Evolutionary conservation across 441 rosid species (phyloP).

Genomic region (Populus hybrid): DNA sequence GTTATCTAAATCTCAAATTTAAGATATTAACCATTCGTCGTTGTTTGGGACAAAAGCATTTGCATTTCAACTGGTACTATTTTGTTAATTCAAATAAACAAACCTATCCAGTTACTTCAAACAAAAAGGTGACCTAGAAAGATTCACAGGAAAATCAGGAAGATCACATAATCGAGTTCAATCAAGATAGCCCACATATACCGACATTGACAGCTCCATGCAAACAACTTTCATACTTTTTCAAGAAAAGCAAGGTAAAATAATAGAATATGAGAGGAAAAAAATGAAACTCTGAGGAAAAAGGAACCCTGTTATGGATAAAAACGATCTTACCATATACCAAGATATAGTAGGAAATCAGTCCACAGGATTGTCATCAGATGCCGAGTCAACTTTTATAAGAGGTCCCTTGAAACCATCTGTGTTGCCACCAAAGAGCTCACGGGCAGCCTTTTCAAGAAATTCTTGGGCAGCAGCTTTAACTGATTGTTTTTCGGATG

Average conservation of each 20-base stretch:
- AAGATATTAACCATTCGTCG: background rate
- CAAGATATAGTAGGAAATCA: constrained; percentile 22
- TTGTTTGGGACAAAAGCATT: background rate
- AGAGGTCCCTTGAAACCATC: constrained; percentile 73
- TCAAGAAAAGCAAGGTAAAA: background rate
- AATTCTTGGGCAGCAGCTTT: constrained; percentile 74
- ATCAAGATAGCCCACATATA: background rate
- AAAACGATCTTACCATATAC: background rate
- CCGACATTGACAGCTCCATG: background rate
- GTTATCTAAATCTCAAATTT: background rate
- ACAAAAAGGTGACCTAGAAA: background rate
- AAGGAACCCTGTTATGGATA: background rate
- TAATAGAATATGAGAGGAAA: background rate
- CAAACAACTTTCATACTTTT: background rate
- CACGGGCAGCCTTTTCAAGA: constrained; percentile 86
- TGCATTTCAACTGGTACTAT: background rate
- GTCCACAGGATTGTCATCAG: constrained; percentile 36
- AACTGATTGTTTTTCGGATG: constrained; percentile 55
- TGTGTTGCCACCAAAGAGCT: constrained; percentile 58
- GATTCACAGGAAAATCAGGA: background rate
- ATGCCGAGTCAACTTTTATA: constrained; percentile 35
- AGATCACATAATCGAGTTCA: background rate
- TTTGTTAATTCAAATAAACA: background rate
- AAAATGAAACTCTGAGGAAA: background rate
- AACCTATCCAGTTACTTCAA: background rate